Evolutionary conservation across 108 stramenopile genomes (phyloP).

Genomic region (Stephanodiscus triporus): DNA sequence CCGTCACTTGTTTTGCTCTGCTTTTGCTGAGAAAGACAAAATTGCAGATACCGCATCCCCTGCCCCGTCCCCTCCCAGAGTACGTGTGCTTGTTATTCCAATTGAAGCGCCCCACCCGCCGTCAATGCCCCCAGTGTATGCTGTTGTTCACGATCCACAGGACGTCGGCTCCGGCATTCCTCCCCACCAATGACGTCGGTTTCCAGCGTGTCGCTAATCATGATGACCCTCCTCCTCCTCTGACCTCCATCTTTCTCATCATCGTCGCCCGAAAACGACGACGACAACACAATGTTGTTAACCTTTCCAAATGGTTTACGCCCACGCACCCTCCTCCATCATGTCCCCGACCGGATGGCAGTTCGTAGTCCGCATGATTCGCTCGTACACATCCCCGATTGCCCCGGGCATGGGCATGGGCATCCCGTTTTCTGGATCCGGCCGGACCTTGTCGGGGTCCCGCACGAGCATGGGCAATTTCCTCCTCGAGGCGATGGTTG

Average conservation of each 20-base stretch:
- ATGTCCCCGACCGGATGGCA: conserved; percentile 42
- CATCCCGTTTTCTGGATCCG: conserved; percentile 60
- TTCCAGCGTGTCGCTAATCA: conserved; percentile 89
- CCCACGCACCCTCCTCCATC: conserved; percentile 28
- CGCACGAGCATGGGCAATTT: conserved; percentile 89
- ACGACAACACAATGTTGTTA: conserved; percentile 64
- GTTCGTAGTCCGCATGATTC: conserved; percentile 44
- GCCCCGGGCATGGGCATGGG: conserved; percentile 98
- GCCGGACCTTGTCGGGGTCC: conserved; percentile 91
- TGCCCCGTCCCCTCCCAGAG: no score
- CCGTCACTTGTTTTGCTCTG: no score
- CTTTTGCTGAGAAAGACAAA: no score
- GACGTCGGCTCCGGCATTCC: conserved; percentile 47
- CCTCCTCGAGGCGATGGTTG: conserved; percentile 63
- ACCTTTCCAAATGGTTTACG: conserved; percentile 78
- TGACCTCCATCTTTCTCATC: background rate
- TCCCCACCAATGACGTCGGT: conserved; percentile 78
- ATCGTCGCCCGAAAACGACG: background rate
- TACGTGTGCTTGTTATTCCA: conserved; percentile 32
- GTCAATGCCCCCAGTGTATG: conserved; percentile 59
- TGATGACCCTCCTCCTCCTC: conserved; percentile 44
- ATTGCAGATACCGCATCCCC: no score
- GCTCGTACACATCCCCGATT: conserved; percentile 81
- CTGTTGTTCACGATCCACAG: conserved; percentile 81
- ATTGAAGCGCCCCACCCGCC: conserved; percentile 62